phyloP scores from a whole-genome alignment of 192 early-diverging fungal genomes.

The Coemansia sp. region DNA sequence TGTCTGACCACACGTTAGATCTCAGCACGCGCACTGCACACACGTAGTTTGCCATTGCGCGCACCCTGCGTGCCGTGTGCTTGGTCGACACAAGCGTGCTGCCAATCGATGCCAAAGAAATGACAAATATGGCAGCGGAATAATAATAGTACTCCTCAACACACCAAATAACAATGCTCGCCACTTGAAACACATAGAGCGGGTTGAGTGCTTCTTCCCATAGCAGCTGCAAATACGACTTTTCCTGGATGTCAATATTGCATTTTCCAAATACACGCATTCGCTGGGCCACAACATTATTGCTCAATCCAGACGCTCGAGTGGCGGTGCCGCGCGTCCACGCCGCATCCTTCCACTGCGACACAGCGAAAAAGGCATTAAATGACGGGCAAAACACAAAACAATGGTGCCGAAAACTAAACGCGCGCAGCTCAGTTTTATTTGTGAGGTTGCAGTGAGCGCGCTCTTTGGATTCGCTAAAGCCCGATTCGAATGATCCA shows the following conservation, averaged over 20 bases:
- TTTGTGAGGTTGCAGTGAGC: neutral
- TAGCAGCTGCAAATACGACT: constrained; percentile 61
- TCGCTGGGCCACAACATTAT: constrained; percentile 54
- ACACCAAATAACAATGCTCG: constrained; percentile 77
- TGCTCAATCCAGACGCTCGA: constrained; percentile 48
- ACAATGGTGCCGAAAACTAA: constrained; percentile 42
- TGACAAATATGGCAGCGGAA: constrained; percentile 84
- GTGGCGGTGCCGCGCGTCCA: constrained; percentile 21
- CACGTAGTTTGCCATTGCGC: constrained; percentile 78
- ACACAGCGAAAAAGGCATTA: constrained; percentile 13
- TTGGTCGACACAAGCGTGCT: constrained; percentile 79
- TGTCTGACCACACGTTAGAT: constrained; percentile 37
- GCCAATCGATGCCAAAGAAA: constrained; percentile 76
- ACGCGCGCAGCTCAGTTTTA: constrained; percentile 10
- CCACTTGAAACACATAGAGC: constrained; percentile 79
- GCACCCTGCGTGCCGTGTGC: constrained; percentile 60
- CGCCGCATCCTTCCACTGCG: constrained; percentile 41
- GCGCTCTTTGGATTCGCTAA: constrained; percentile 7
- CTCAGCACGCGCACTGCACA: constrained; percentile 75
- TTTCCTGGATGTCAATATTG: constrained; percentile 67
- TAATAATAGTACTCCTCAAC: constrained; percentile 94
- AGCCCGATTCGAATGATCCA: constrained; percentile 7
- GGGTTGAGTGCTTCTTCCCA: constrained; percentile 73
- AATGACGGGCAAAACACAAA: constrained; percentile 28
- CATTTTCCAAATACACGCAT: constrained; percentile 66